Conservation (phyloP, 441 rosid species). For the Aleurites moluccanus region DNA sequence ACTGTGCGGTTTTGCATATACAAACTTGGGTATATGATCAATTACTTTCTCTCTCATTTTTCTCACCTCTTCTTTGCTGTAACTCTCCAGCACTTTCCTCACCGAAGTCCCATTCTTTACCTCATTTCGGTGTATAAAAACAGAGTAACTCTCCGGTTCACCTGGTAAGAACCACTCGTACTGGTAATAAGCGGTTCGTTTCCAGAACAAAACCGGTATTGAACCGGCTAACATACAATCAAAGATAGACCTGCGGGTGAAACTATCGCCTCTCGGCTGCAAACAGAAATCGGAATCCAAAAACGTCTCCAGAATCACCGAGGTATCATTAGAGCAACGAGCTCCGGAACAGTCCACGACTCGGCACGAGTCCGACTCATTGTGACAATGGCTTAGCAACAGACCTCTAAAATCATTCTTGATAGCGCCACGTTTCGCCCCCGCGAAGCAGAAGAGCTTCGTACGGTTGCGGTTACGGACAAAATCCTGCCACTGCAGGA, state of each 20-base stretch:
- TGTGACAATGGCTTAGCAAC: slow-evolving; percentile 59
- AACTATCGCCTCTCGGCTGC: slow-evolving; percentile 95
- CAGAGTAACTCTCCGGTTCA: slow-evolving; percentile 71
- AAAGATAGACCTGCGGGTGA: slow-evolving; percentile 83
- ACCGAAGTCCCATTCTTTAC: slow-evolving; percentile 71
- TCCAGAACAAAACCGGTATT: slow-evolving; percentile 94
- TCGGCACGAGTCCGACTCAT: slow-evolving; percentile 49
- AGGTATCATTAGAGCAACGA: slow-evolving; percentile 73
- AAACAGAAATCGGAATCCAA: slow-evolving; percentile 75
- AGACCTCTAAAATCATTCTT: slow-evolving; percentile 72
- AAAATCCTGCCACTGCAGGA: slow-evolving; percentile 68
- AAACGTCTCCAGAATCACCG: slow-evolving; percentile 68
- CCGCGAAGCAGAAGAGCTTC: slow-evolving; percentile 81
- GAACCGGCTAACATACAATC: slow-evolving; percentile 95
- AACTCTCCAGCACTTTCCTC: slow-evolving; percentile 55
- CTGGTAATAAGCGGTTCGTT: slow-evolving; percentile 72
- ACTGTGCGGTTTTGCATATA: slow-evolving; percentile 55
- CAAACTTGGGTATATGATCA: slow-evolving; percentile 60
- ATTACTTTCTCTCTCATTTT: slow-evolving; percentile 82
- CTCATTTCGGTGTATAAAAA: slow-evolving; percentile 66
- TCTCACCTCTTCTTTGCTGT: slow-evolving; percentile 56
- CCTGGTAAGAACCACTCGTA: slow-evolving; percentile 87
- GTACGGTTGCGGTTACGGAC: slow-evolving; percentile 55
- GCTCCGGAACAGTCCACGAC: slow-evolving; percentile 60
- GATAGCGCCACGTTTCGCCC: slow-evolving; percentile 59